phyloP scores from a whole-genome alignment of 2,329 filamentous ascomycete genomes.

The Periconia digitata region DNA sequence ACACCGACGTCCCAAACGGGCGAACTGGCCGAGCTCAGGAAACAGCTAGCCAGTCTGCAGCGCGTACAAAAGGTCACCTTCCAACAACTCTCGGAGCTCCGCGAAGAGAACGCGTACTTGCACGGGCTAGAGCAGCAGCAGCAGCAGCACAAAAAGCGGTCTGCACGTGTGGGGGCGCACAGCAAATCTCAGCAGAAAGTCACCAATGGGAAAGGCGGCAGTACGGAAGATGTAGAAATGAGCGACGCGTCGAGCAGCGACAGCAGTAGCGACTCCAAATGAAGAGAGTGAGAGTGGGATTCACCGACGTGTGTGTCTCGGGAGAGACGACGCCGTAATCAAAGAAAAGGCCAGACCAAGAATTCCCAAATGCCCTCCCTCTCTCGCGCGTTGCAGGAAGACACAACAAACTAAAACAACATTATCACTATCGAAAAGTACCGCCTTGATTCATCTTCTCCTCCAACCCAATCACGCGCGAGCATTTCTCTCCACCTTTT shows the following conservation, averaged over 20 bases:
- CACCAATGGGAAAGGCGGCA: slow-evolving; percentile 19
- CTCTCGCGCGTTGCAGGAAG: no score
- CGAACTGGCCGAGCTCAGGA: slow-evolving; percentile 39
- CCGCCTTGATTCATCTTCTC: no score
- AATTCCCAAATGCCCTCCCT: no score
- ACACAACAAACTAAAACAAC: no score
- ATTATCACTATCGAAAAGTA: no score
- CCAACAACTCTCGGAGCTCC: slow-evolving; percentile 47
- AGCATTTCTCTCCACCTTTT: no score
- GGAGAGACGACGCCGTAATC: no score
- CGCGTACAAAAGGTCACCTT: slow-evolving; percentile 50
- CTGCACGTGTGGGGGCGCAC: slow-evolving; percentile 24
- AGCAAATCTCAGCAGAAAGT: slow-evolving; percentile 22
- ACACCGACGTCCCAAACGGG: slow-evolving; percentile 17
- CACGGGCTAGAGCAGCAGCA: slow-evolving; percentile 34
- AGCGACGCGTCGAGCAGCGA: slow-evolving; percentile 16
- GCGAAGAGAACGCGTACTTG: slow-evolving; percentile 44
- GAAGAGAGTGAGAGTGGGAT: slow-evolving; percentile 18
- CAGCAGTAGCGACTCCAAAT: slow-evolving; percentile 5
- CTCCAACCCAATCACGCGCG: no score
- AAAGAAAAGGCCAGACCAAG: no score
- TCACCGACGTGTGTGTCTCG: no score
- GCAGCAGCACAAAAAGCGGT: slow-evolving; percentile 25
- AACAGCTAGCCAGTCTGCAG: slow-evolving; percentile 47
- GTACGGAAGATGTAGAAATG: slow-evolving; percentile 37